Evolutionary conservation across 2,329 filamentous ascomycete species (phyloP).

Genomic region (Elsinoe necatrix): DNA sequence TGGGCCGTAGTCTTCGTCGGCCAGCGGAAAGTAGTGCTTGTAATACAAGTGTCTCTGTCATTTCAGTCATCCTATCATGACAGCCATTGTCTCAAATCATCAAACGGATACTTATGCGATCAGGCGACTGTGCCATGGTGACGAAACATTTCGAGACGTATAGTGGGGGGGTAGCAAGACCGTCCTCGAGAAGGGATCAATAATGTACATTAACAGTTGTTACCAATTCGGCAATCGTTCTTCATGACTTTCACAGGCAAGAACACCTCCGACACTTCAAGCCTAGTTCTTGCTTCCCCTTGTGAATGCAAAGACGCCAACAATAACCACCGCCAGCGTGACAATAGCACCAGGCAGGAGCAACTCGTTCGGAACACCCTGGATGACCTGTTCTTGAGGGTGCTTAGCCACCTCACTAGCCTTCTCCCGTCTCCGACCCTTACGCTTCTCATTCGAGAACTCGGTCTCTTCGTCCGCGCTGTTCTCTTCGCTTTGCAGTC

Average conservation of each 20-base stretch:
- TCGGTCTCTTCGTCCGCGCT: slow-evolving; percentile 36
- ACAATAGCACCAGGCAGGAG: slow-evolving; percentile 89
- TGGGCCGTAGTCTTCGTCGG: too few species aligned
- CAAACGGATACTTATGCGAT: too few species aligned
- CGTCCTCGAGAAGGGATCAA: background rate
- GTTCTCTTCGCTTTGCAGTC: slow-evolving; percentile 46
- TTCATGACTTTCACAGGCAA: background rate
- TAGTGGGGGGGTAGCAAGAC: too few species aligned
- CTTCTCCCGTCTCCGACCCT: slow-evolving; percentile 22
- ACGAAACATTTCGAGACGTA: too few species aligned
- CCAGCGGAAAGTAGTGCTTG: too few species aligned
- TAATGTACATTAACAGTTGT: background rate
- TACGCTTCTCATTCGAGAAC: slow-evolving; percentile 35
- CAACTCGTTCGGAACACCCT: slow-evolving; percentile 87
- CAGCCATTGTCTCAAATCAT: too few species aligned
- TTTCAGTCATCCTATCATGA: too few species aligned
- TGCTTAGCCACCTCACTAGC: slow-evolving; percentile 33
- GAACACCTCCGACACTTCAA: background rate
- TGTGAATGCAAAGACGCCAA: slow-evolving; percentile 80
- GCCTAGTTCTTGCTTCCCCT: slow-evolving; percentile 13
- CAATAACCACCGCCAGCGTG: slow-evolving; percentile 86
- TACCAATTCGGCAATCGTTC: background rate
- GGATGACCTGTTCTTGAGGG: slow-evolving; percentile 68
- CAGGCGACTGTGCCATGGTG: too few species aligned
- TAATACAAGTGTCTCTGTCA: too few species aligned